Base-by-base conservation (phyloP, 768 basidiomycete genomes). In the Gyrodon lividus region DNA sequence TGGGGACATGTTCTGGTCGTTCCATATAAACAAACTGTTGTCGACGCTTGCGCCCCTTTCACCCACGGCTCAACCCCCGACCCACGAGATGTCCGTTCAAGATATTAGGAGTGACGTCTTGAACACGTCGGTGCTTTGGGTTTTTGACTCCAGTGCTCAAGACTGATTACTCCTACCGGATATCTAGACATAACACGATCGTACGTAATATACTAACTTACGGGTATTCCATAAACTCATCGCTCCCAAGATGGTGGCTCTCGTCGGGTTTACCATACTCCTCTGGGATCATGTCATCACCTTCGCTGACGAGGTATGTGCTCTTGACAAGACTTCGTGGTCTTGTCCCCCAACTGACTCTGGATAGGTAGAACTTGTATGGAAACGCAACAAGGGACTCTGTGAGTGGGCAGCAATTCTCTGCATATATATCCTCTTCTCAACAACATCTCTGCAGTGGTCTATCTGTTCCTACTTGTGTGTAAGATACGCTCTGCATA, bases 221-320 rank as follows among this genome's bases (percentile, higher is more conserved):
- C 4, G 6, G 39, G 6, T 9, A 41, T 7, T 14, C n/a, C 20
- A 19, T 22, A 41, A 22, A 22, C 20, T 41, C 39, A 22, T 41
- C 12, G 16, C 1, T 33, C 17, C 42, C 34, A 51, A 84, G 81
- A 77, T 72, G 48, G 71, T 84, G 30, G 82, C 78, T 12, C 65
- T 83, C 31, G 73, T 73, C 10, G 75, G 78, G 55, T 79, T 79
- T 58, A 74, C 75, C 1, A 59, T 78, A 13, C 68, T 84, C 12
- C 51, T 83, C 13, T 83, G 78, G 71, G 75, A 76, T 51, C 75
- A 76, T 41, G 16, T 70, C 33, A 37, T 77, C 47, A 71, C 74
- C 5, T 65, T 77, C 24, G 56, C 46, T 2, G 71, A 76, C 19
- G 71, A 74, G 57, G 70, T 75, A 45, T 5, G 67, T 59, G 12